Conservation (phyloP, 1,284 basidiomycete genomes). For the Neotropicomus parvogracilis region DNA sequence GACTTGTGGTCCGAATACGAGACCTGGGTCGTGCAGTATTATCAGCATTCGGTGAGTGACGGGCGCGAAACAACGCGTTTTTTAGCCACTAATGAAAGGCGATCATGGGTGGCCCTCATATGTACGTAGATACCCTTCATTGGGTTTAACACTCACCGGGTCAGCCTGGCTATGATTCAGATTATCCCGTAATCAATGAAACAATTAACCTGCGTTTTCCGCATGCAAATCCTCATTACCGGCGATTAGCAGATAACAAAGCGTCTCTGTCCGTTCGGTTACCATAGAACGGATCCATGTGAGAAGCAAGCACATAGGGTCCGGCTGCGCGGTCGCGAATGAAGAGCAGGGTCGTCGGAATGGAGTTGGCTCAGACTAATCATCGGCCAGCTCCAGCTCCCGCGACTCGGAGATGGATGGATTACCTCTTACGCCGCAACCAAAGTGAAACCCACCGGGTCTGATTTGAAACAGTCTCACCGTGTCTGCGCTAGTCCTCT, state of each 20-base stretch:
- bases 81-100: no score
- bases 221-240: constrained; percentile 11
- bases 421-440: not conserved
- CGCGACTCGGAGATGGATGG: constrained; percentile 3
- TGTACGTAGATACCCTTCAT: no score
- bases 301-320: constrained; percentile 14
- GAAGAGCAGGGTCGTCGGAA: constrained; percentile 5
- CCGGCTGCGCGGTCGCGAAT: constrained; percentile 4
- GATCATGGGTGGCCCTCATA: no score
- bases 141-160: no score
- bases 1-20: no score
- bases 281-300: no score
- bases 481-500: not conserved
- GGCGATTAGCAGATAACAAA: constrained; percentile 3
- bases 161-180: not conserved
- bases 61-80: no score
- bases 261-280: not conserved
- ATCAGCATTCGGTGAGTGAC: no score
- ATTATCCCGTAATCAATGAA: constrained; percentile 12
- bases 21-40: no score
- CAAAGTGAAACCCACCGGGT: not conserved
- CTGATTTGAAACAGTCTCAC: constrained; percentile 9
- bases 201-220: constrained; percentile 10
- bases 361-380: constrained; percentile 1
- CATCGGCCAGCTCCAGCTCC: not conserved